phyloP scores from a whole-genome alignment of 148 eudicot genomes.

The Suaeda aralocaspica region DNA sequence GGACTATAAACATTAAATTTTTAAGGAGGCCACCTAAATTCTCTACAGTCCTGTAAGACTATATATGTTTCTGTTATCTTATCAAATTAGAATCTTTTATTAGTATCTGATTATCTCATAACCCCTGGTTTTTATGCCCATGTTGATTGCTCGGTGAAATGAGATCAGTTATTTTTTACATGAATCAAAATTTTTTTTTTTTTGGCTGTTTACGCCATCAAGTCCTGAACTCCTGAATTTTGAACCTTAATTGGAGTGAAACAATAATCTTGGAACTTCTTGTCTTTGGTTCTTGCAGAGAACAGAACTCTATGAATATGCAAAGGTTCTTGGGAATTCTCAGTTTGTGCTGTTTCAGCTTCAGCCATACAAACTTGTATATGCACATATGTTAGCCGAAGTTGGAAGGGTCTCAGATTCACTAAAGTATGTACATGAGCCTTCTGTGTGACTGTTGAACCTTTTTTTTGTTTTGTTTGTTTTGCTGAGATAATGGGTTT shows the following conservation, averaged over 20 bases:
- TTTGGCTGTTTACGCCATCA: too few species aligned
- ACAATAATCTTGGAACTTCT: background rate
- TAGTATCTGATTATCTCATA: too few species aligned
- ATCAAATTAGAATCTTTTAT: too few species aligned
- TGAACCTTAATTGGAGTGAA: background rate
- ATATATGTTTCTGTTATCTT: too few species aligned
- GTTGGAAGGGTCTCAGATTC: constrained; percentile 90
- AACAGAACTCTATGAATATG: constrained; percentile 86
- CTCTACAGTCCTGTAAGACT: too few species aligned
- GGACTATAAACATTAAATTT: too few species aligned
- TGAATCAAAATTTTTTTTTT: too few species aligned
- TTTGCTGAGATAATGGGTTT: constrained; percentile 18
- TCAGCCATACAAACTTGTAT: constrained; percentile 87
- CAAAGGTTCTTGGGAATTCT: constrained; percentile 87
- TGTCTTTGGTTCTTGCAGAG: constrained; percentile 45
- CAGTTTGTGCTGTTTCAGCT: constrained; percentile 76
- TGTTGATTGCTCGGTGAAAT: too few species aligned
- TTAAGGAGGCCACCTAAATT: too few species aligned
- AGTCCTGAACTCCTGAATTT: background rate
- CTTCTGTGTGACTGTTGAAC: constrained; percentile 4
- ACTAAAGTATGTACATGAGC: constrained; percentile 50
- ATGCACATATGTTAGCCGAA: constrained; percentile 95
- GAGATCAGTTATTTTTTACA: too few species aligned
- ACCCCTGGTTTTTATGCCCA: too few species aligned
- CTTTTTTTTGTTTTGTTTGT: constrained; percentile 17